Base-by-base conservation (phyloP, 2,329 filamentous ascomycete genomes). In the Penicillium verrucosum region DNA sequence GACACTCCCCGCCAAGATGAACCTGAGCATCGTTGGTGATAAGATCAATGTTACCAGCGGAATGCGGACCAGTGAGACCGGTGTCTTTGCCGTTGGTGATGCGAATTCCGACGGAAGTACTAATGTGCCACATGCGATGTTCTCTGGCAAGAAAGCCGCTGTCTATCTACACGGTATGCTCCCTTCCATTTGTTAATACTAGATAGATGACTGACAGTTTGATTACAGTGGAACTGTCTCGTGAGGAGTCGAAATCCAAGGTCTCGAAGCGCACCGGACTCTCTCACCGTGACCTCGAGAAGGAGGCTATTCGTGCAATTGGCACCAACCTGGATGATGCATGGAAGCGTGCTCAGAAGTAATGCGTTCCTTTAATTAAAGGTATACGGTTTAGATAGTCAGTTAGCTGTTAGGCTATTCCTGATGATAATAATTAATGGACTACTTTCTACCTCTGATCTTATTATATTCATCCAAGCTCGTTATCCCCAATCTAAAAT, bases 121-220 rank as follows among this genome's bases (percentile, higher is more conserved):
- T 3, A 87, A 86, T 60, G 79, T 86, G 0, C 83, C 83, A 0
- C 84, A 86, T 59, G 84, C 85, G 0, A 77, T 87, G 64, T 86
- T 76, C 64, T 81, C 74, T 12, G 84, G 83, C 3, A 87, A 87
- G 76, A 70, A 78, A 30, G 75, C 83, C 0, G 83, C 81, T 5
- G 83, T 87, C 1, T 83, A 72, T 47, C 57, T 84, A 5, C 84
- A 87, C 60, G 77, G 82, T 84, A 65, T 74, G 81, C 1, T 27
- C 16, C 5, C 4, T 73, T 52, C 3, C 8, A 27, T 11, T 16
- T 32, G 2, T 29, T 40, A 11, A 44, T 29, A 6, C n/a, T 21
- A 21, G 29, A 21, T 21, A 18, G n/a, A 36, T 42, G 6, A 54
- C 30, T 48, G 8, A 36, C 41, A 47, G 6, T 16, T 16, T 27